Conservation (phyloP, 176 grass and related monocot species). For the Phoenix dactylifera region DNA sequence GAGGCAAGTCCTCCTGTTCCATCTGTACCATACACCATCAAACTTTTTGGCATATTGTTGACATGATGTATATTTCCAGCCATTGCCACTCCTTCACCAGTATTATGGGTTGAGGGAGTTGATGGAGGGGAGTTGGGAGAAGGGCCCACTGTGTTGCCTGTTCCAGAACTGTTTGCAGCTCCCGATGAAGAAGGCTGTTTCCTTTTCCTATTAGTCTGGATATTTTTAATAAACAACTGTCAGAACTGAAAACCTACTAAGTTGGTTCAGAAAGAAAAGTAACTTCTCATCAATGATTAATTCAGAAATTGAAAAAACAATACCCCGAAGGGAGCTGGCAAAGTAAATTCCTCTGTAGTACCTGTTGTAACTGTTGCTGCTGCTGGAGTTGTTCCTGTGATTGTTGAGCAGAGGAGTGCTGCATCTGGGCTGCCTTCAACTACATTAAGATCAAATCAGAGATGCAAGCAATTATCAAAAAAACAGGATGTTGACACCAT, state of each 20-base stretch:
- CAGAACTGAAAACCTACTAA: neutral
- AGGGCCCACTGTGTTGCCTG: constrained; percentile 86
- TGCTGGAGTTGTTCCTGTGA: constrained; percentile 65
- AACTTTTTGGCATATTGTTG: constrained; percentile 50
- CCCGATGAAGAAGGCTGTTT: constrained; percentile 89
- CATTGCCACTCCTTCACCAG: constrained; percentile 53
- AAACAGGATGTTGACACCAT: too few species aligned
- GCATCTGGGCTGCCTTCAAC: constrained; percentile 60
- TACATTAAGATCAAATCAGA: constrained; percentile 21
- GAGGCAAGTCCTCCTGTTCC: constrained; percentile 68
- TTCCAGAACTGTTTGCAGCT: constrained; percentile 92
- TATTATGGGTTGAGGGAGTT: constrained; percentile 86
- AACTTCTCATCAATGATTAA: too few species aligned
- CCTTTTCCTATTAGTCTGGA: constrained; percentile 89
- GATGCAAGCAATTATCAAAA: constrained; percentile 3
- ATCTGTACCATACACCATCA: constrained; percentile 87
- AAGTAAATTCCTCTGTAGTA: neutral
- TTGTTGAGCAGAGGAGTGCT: constrained; percentile 72
- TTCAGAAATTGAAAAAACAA: too few species aligned
- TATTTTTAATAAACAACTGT: constrained; percentile 14
- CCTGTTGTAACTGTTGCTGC: constrained; percentile 47
- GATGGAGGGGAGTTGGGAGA: constrained; percentile 77
- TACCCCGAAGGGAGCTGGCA: neutral
- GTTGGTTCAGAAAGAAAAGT: too few species aligned
- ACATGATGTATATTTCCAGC: constrained; percentile 61